These are phyloP conservation scores for Gardenia jasminoides DNA, from an alignment of 257 asterid genomes.

Conservation along the genomic window DNA sequence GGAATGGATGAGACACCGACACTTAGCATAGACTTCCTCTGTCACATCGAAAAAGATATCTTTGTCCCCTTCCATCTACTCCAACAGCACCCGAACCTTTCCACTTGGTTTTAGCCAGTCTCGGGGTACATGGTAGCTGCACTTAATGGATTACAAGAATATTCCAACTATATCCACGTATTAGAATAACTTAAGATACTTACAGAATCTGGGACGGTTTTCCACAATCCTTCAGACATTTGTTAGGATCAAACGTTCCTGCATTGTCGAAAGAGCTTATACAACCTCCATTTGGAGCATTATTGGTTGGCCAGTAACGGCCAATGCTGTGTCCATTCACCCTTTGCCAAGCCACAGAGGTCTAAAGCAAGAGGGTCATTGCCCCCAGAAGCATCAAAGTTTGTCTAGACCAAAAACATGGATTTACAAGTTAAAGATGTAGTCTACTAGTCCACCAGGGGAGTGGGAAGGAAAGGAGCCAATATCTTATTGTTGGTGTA, in stretches of 20 bases:
- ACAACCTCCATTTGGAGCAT: constrained; percentile 55
- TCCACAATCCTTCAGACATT: constrained; percentile 77
- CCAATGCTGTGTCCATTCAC: constrained; percentile 94
- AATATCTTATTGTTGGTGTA: neutral
- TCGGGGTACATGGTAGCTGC: constrained; percentile 92
- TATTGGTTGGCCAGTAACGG: constrained; percentile 77
- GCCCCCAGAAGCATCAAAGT: constrained; percentile 65
- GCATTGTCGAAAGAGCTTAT: constrained; percentile 56
- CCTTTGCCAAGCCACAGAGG: constrained; percentile 79
- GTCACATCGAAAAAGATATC: constrained; percentile 65
- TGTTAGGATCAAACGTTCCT: constrained; percentile 54
- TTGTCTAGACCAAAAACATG: constrained; percentile 40
- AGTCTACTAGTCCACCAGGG: neutral
- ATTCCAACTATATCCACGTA: neutral
- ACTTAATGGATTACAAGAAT: neutral
- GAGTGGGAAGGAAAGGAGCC: neutral
- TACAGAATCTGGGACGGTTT: constrained; percentile 79
- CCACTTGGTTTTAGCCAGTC: constrained; percentile 69
- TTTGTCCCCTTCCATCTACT: constrained; percentile 79
- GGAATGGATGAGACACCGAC: constrained; percentile 79
- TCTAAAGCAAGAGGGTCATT: constrained; percentile 70
- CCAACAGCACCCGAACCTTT: constrained; percentile 66
- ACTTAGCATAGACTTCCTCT: constrained; percentile 55
- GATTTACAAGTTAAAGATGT: neutral
- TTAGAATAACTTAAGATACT: constrained; percentile 18